phyloP scores from a whole-genome alignment of 1,139 yeast species.

The Blastobotrys arbuscula region DNA sequence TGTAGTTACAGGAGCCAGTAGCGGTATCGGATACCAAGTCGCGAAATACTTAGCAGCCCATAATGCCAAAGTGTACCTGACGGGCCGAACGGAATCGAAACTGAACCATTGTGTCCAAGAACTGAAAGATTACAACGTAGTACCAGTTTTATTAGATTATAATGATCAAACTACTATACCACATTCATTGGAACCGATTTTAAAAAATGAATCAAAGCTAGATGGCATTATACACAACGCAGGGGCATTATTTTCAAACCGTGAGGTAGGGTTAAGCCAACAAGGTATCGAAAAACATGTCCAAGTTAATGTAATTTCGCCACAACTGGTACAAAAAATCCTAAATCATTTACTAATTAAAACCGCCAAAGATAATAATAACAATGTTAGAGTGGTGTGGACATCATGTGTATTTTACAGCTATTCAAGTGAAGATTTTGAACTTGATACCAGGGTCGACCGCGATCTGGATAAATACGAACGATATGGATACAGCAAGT shows the following conservation, averaged over 20 bases:
- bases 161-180: conserved; percentile 42
- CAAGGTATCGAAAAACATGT: conserved; percentile 48
- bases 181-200: conserved; percentile 37
- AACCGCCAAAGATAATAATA: conserved; percentile 27
- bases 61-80: conserved; percentile 42
- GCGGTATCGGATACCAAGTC: conserved; percentile 42
- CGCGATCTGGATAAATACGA: conserved; percentile 8
- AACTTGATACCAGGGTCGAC: conserved; percentile 1
- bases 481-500: conserved; percentile 46
- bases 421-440: conserved; percentile 25
- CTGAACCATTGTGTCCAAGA: background rate
- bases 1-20: conserved; percentile 44
- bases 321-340: conserved; percentile 44
- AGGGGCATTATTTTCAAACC: conserved; percentile 45
- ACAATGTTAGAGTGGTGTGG: conserved; percentile 40
- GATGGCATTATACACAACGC: conserved; percentile 35
- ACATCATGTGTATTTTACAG: conserved; percentile 30
- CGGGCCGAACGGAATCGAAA: conserved; percentile 21
- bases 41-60: conserved; percentile 39
- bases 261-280: conserved; percentile 24
- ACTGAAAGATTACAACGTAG: background rate
- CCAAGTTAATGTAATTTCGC: conserved; percentile 49
- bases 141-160: conserved; percentile 35
- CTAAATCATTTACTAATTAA: conserved; percentile 41
- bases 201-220: conserved; percentile 27